Percentiles rank a stretch among this genome's conserved stretches.
phyloP scores from a whole-genome alignment of 2,329 filamentous ascomycete species.

The Hortaea werneckii region DNA sequence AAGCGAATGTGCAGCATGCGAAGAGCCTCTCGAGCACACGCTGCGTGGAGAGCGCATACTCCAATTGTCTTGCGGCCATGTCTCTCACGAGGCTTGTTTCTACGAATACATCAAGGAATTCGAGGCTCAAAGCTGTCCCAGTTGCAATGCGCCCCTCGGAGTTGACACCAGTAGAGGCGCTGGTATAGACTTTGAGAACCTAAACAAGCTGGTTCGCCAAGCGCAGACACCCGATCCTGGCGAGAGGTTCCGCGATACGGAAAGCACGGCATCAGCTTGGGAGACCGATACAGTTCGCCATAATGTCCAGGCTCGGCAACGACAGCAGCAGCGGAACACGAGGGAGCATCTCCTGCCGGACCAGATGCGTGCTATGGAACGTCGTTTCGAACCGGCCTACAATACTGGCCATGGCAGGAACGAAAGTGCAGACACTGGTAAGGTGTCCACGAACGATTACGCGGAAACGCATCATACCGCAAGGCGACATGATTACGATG shows the following conservation, averaged over 20 bases:
- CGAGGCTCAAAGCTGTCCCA: constrained; percentile 86
- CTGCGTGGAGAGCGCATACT: constrained; percentile 86
- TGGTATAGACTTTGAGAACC: constrained; percentile 74
- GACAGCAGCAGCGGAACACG: constrained; percentile 7
- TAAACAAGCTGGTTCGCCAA: constrained; percentile 84
- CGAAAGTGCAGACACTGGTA: constrained; percentile 67
- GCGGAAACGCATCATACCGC: constrained; percentile 60
- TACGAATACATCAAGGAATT: constrained; percentile 97
- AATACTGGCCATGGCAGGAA: constrained; percentile 54
- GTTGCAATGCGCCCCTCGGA: constrained; percentile 82
- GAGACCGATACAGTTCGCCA: constrained; percentile 34
- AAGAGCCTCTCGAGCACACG: constrained; percentile 92
- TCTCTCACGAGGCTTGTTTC: constrained; percentile 95
- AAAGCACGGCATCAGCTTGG: constrained; percentile 57
- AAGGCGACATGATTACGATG: constrained; percentile 84
- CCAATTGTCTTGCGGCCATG: constrained; percentile 93
- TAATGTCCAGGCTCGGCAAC: constrained; percentile 7
- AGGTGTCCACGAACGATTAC: constrained; percentile 69
- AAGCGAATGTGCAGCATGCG: constrained; percentile 88
- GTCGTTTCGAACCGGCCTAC: constrained; percentile 14
- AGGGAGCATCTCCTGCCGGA: constrained; percentile 19
- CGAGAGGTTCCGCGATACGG: constrained; percentile 29
- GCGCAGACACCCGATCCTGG: constrained; percentile 42
- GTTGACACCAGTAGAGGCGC: constrained; percentile 87
- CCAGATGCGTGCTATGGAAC: constrained; percentile 7